These are phyloP conservation scores for Collybia nuda DNA, from an alignment of 768 basidiomycete species.

Conservation along the genomic window DNA sequence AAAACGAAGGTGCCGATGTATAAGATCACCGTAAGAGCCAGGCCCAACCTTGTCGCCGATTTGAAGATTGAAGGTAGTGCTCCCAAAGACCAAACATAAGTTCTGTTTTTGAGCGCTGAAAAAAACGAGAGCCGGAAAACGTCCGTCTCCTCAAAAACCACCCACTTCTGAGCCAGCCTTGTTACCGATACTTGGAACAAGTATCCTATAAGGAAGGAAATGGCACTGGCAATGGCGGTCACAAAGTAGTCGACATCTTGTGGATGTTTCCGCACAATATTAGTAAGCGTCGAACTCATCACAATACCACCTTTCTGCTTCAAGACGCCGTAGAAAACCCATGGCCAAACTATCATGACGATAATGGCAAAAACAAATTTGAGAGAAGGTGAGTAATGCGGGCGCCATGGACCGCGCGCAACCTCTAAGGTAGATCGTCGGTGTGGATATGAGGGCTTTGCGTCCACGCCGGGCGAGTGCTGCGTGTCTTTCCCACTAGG, in stretches of 20 bases:
- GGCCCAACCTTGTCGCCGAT: background rate
- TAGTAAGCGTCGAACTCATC: background rate
- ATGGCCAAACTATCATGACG: conserved; percentile 12
- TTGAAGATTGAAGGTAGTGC: background rate
- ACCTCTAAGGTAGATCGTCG: no score
- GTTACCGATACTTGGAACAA: background rate
- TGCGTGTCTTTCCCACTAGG: no score
- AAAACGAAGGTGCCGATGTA: background rate
- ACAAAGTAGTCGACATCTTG: background rate
- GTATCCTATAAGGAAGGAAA: background rate
- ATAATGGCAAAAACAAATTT: no score
- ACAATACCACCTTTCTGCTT: conserved; percentile 8
- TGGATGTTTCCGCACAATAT: background rate
- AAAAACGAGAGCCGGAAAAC: background rate
- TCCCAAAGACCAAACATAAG: background rate
- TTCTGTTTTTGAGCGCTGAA: background rate
- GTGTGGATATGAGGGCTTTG: no score
- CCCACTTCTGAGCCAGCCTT: background rate
- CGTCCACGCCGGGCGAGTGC: no score
- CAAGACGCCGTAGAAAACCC: conserved; percentile 18
- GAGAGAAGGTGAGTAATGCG: no score
- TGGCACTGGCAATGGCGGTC: background rate
- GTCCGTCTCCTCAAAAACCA: background rate
- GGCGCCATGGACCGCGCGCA: no score
- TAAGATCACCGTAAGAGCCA: background rate